Percentiles rank a stretch among this genome's conserved stretches.
These are phyloP conservation scores for Epichloe sylvatica DNA, from an alignment of 2,329 filamentous ascomycete genomes.

Conservation along the genomic window DNA sequence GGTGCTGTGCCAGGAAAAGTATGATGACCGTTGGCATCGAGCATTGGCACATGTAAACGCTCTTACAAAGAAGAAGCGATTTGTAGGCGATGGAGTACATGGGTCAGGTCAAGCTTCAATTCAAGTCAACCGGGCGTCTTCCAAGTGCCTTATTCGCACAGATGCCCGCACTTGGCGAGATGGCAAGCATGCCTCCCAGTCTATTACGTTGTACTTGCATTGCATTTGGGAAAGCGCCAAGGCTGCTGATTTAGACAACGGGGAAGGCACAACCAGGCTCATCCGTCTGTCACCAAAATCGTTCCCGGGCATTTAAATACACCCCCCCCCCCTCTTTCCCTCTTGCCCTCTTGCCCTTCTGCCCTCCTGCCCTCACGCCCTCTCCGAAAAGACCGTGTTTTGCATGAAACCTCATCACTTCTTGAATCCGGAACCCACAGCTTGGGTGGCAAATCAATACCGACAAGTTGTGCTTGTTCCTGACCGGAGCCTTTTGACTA, in stretches of 20 bases:
- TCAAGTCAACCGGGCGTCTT: not conserved
- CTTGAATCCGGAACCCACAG: not conserved
- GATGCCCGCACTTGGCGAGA: too few relatives aligned
- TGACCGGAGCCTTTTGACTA: not conserved
- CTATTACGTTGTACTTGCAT: too few relatives aligned
- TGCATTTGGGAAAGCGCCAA: not conserved
- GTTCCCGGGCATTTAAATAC: too few relatives aligned
- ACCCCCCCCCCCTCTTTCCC: not conserved
- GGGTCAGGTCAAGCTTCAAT: not conserved
- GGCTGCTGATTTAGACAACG: not conserved
- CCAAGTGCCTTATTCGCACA: too few relatives aligned
- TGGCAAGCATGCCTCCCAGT: too few relatives aligned
- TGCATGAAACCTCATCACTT: not conserved
- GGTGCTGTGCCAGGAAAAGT: too few relatives aligned
- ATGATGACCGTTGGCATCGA: too few relatives aligned
- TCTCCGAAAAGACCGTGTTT: not conserved
- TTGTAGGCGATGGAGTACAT: not conserved
- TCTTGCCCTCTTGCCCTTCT: not conserved
- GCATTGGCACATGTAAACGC: too few relatives aligned
- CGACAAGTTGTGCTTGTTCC: not conserved
- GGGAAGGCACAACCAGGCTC: not conserved
- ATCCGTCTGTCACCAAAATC: not conserved
- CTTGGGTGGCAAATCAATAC: slow-evolving; percentile 1
- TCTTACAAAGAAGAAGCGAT: too few relatives aligned
- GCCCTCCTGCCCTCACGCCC: not conserved